A percentile compares a stretch with the other conserved stretches of the same genome.
Evolutionary conservation across 305 asterid genomes (phyloP).

Genomic region (Fraxinus ornus): DNA sequence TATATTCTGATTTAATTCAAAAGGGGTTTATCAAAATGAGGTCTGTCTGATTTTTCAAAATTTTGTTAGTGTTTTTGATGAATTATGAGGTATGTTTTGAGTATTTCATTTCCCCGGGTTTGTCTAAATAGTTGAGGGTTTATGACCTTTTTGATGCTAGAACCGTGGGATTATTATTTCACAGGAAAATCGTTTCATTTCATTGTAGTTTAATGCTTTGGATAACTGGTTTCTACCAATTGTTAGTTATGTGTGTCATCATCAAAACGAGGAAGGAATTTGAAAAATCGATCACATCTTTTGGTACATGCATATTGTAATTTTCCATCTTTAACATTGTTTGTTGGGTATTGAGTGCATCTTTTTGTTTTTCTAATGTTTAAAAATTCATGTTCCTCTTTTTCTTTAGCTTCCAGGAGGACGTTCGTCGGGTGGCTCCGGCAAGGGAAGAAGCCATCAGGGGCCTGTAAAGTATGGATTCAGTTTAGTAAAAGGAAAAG

Average conservation of each 20-base stretch:
- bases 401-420: constrained; percentile 56
- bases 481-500: constrained; percentile 78
- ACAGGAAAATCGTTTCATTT: neutral
- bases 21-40: neutral
- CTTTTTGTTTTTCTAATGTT: neutral
- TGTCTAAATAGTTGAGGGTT: neutral
- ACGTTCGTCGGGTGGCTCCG: constrained; percentile 54
- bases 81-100: constrained; percentile 26
- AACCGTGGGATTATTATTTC: neutral
- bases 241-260: neutral
- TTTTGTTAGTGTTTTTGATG: constrained; percentile 7
- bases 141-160: neutral
- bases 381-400: constrained; percentile 21
- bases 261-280: neutral
- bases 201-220: neutral
- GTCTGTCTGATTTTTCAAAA: neutral
- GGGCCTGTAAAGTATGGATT: constrained; percentile 71
- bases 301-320: neutral
- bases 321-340: neutral
- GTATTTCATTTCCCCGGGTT: neutral
- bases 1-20: neutral
- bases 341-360: neutral
- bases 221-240: neutral
- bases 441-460: constrained; percentile 73
- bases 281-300: neutral